phyloP scores from a whole-genome alignment of 352 stramenopile genomes.

The Aphanomyces stellatus region DNA sequence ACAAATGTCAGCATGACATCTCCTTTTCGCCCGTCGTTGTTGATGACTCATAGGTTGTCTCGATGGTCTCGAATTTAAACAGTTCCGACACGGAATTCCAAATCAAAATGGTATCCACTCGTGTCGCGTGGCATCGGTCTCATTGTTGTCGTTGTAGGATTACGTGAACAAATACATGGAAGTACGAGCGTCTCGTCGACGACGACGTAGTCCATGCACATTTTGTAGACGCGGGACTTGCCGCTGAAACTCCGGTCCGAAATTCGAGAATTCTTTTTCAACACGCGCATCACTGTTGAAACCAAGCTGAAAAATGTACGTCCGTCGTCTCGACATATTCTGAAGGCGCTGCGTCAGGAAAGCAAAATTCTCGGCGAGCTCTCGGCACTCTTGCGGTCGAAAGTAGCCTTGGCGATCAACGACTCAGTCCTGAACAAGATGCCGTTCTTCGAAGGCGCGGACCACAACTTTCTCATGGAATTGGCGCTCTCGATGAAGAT shows the following conservation, averaged over 20 bases:
- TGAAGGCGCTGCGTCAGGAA: constrained; percentile 21
- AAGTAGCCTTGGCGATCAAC: constrained; percentile 75
- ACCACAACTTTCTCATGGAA: constrained; percentile 80
- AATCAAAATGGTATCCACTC: constrained; percentile 36
- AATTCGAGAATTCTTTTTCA: constrained; percentile 79
- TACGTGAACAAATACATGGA: constrained; percentile 79
- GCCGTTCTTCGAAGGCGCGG: constrained; percentile 64
- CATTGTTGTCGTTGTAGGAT: constrained; percentile 23
- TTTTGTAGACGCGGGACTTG: constrained; percentile 37
- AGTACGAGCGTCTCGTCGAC: not conserved
- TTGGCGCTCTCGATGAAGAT: constrained; percentile 74
- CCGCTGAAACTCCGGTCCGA: constrained; percentile 63
- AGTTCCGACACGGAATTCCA: constrained; percentile 51
- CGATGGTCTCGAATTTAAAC: constrained; percentile 56
- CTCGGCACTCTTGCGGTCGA: constrained; percentile 61
- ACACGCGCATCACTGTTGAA: constrained; percentile 59
- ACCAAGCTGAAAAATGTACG: constrained; percentile 46
- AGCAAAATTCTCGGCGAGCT: constrained; percentile 60
- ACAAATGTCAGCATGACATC: constrained; percentile 51
- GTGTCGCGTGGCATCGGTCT: not conserved
- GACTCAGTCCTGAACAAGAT: constrained; percentile 75
- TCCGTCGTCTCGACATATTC: not conserved
- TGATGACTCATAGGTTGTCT: not conserved
- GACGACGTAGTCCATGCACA: not conserved
- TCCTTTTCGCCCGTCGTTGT: not conserved